These are phyloP conservation scores for Botrytis galanthina DNA, from an alignment of 2,329 filamentous ascomycete species.

Conservation along the genomic window DNA sequence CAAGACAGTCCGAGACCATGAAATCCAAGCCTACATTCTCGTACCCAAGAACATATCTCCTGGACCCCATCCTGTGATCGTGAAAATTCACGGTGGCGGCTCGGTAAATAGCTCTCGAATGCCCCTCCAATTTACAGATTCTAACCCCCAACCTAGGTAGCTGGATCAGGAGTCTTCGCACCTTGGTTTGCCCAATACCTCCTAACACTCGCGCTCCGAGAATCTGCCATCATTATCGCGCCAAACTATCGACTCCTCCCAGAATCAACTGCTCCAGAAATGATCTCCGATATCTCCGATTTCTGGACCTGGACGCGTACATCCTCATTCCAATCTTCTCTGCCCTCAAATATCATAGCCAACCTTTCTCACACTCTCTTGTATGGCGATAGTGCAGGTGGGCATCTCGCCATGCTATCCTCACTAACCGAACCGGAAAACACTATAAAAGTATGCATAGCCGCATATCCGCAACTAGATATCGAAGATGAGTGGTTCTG, in stretches of 20 bases:
- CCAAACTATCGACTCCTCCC: conserved; percentile 52
- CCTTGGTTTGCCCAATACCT: neutral
- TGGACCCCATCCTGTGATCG: neutral
- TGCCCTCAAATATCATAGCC: neutral
- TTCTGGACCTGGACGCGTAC: conserved; percentile 47
- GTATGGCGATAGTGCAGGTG: conserved; percentile 2
- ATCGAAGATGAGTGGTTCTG: neutral
- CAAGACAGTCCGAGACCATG: neutral
- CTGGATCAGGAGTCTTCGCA: neutral
- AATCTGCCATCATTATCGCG: conserved; percentile 40
- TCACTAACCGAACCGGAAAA: neutral
- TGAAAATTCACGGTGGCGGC: neutral
- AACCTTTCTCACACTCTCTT: conserved; percentile 4
- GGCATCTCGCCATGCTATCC: neutral
- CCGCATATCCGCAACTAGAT: neutral
- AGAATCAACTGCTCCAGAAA: conserved; percentile 45
- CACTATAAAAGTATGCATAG: neutral
- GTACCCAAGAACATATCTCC: neutral
- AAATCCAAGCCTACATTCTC: neutral
- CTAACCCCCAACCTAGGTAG: neutral
- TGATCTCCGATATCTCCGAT: conserved; percentile 46
- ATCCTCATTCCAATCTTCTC: conserved; percentile 28
- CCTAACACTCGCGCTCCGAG: neutral
- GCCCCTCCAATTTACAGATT: neutral
- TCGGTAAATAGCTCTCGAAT: neutral